These are phyloP conservation scores for Lachnellula subtilissima DNA, from an alignment of 2,329 filamentous ascomycete genomes.

Conservation along the genomic window DNA sequence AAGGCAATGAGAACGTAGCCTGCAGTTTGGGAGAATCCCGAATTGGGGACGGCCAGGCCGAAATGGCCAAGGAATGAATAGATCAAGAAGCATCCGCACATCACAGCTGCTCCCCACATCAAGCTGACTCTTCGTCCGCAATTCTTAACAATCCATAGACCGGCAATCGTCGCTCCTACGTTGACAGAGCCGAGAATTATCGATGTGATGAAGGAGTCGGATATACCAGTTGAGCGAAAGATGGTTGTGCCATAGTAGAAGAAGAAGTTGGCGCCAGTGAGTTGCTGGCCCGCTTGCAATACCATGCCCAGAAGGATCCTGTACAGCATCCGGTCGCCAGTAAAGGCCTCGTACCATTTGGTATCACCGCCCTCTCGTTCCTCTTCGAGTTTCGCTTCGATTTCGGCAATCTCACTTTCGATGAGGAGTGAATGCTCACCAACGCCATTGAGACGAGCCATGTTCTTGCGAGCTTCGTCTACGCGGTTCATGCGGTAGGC, in stretches of 20 bases:
- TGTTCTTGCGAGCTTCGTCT: constrained; percentile 45
- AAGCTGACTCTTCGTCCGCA: constrained; percentile 60
- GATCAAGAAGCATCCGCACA: constrained; percentile 55
- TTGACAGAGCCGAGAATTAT: constrained; percentile 66
- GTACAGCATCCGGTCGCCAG: constrained; percentile 61
- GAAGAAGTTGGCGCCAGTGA: constrained; percentile 66
- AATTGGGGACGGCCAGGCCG: constrained; percentile 37
- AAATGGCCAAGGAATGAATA: constrained; percentile 49
- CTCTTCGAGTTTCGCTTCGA: constrained; percentile 46
- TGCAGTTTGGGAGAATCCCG: constrained; percentile 42
- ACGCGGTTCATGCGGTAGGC: constrained; percentile 43
- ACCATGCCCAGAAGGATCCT: constrained; percentile 57
- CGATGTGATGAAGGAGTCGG: constrained; percentile 61
- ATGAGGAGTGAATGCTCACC: constrained; percentile 39
- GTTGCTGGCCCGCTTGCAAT: constrained; percentile 62
- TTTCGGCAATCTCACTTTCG: constrained; percentile 46
- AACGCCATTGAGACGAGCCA: constrained; percentile 39
- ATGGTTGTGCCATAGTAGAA: constrained; percentile 64
- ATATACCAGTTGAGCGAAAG: constrained; percentile 60
- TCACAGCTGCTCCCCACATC: constrained; percentile 59
- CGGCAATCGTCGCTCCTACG: constrained; percentile 59
- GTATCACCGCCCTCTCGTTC: constrained; percentile 35
- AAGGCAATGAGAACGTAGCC: constrained; percentile 62
- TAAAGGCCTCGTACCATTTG: constrained; percentile 57
- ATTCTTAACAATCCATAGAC: constrained; percentile 61